Evolutionary conservation across 352 stramenopile genomes (phyloP).

Genomic region (Phytophthora hibernalis): DNA sequence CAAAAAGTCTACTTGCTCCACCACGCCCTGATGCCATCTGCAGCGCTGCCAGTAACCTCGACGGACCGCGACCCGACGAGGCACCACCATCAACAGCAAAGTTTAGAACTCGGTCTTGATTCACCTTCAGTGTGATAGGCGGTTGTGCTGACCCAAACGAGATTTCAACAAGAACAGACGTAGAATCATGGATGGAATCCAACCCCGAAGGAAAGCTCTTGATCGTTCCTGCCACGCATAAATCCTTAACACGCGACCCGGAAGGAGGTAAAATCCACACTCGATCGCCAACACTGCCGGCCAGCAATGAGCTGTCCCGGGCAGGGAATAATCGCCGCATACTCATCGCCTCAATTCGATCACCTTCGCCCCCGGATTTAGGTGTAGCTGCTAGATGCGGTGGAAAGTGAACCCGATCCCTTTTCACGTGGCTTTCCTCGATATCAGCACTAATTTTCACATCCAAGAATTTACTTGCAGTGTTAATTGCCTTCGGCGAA

Average conservation of each 20-base stretch:
- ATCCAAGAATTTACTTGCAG: conserved; percentile 44
- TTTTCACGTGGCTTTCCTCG: conserved; percentile 66
- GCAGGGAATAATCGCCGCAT: conserved; percentile 71
- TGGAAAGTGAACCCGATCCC: conserved; percentile 60
- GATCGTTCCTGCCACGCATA: conserved; percentile 67
- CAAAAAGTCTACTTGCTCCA: conserved; percentile 34
- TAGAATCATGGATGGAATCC: conserved; percentile 53
- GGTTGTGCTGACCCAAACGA: conserved; percentile 49
- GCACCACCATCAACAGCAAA: conserved; percentile 41
- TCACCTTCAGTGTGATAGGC: conserved; percentile 54
- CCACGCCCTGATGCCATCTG: conserved; percentile 47
- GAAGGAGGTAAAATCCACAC: conserved; percentile 67
- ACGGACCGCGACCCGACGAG: conserved; percentile 40
- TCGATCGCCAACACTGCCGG: conserved; percentile 62
- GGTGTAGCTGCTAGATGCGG: conserved; percentile 18
- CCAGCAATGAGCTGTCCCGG: conserved; percentile 61
- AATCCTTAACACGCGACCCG: conserved; percentile 35
- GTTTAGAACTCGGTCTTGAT: conserved; percentile 69
- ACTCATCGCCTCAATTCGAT: conserved; percentile 74
- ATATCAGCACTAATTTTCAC: conserved; percentile 56
- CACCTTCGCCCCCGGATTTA: conserved; percentile 27
- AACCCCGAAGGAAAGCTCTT: conserved; percentile 66
- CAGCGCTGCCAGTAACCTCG: conserved; percentile 66
- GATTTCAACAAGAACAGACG: conserved; percentile 60
- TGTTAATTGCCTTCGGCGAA: conserved; percentile 1